Evolutionary conservation across 192 early-diverging fungal genomes (phyloP).

Genomic region (Linnemannia zychae): DNA sequence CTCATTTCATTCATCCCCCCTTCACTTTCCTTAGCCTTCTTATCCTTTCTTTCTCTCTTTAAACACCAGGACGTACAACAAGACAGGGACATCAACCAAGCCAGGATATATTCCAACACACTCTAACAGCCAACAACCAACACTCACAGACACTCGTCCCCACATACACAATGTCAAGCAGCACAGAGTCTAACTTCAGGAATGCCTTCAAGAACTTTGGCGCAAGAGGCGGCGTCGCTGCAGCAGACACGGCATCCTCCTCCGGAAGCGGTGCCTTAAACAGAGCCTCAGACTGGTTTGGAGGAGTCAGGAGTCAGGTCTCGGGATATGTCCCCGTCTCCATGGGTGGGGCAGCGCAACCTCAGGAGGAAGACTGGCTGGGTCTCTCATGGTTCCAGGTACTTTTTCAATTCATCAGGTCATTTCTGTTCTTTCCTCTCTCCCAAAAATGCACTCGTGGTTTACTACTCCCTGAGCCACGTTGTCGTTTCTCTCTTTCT

Average conservation of each 20-base stretch:
- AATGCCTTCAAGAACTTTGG: conserved; percentile 64
- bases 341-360: conserved; percentile 37
- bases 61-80: no score
- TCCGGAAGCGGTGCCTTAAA: conserved; percentile 14
- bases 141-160: background rate
- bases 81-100: background rate
- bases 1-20: no score
- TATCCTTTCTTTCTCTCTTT: background rate
- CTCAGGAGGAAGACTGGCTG: conserved; percentile 52
- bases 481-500: background rate
- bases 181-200: conserved; percentile 61
- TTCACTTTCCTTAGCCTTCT: background rate
- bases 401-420: background rate
- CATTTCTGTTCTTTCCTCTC: background rate
- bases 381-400: conserved; percentile 54
- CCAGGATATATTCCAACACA: background rate
- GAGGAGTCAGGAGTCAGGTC: conserved; percentile 46
- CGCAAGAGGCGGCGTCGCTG: conserved; percentile 37
- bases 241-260: conserved; percentile 7
- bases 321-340: conserved; percentile 51
- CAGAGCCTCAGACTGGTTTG: conserved; percentile 45
- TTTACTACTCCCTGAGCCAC: background rate
- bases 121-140: background rate
- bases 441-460: background rate
- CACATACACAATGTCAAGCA: conserved; percentile 51